phyloP scores from a whole-genome alignment of 2,329 filamentous ascomycete genomes.

The Dryadomyces sulphureus region DNA sequence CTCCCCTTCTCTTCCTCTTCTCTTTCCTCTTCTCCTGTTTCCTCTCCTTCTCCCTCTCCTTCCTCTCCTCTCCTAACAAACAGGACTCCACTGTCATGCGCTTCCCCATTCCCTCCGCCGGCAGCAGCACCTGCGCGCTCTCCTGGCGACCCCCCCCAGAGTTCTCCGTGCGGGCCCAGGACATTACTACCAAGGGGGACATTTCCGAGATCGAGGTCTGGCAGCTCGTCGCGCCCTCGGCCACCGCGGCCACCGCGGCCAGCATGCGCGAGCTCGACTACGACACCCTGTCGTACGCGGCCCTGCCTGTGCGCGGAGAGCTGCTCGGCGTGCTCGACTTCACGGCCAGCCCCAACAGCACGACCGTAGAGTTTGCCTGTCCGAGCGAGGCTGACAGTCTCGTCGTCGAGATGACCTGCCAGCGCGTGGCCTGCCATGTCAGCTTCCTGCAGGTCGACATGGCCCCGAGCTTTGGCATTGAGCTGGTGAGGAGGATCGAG shows the following conservation, averaged over 20 bases:
- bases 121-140: not conserved
- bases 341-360: not conserved
- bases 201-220: conserved; percentile 1
- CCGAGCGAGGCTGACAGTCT: not conserved
- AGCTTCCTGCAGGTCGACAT: not conserved
- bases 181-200: conserved; percentile 1
- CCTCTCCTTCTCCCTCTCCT: not conserved
- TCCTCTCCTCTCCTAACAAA: not conserved
- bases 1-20: not conserved
- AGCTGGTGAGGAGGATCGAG: not conserved
- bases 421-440: conserved; percentile 1
- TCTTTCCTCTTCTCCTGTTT: too few species aligned
- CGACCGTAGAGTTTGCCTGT: conserved; percentile 1
- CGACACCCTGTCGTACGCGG: conserved; percentile 1
- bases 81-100: conserved; percentile 2
- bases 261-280: not conserved
- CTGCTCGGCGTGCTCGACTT: not conserved
- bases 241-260: not conserved
- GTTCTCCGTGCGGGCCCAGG: not conserved
- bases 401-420: conserved; percentile 1
- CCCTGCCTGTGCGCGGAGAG: conserved; percentile 1
- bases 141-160: not conserved
- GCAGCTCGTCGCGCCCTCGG: not conserved
- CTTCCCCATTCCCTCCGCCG: not conserved
- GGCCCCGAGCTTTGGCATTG: not conserved